phyloP scores from a whole-genome alignment of 2,329 filamentous ascomycete species.

The Microsporum audouinii region DNA sequence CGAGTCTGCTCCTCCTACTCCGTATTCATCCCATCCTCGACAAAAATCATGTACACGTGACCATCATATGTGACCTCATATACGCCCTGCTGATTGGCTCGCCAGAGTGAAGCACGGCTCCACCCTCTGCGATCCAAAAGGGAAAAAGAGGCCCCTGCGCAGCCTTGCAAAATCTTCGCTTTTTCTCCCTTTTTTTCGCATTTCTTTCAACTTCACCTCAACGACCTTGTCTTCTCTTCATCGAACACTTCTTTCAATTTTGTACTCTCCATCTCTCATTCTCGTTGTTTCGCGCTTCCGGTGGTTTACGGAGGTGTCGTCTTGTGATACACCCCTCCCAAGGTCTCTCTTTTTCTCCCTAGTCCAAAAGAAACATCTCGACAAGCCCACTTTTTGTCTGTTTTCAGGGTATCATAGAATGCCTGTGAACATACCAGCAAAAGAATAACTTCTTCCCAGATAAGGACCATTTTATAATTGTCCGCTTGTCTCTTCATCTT shows the following conservation, averaged over 20 bases:
- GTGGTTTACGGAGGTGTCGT: neutral
- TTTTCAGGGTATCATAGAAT: neutral
- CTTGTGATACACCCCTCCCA: neutral
- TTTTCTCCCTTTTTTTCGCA: neutral
- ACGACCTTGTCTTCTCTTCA: neutral
- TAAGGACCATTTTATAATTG: constrained; percentile 5
- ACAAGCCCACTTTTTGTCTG: neutral
- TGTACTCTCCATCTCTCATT: neutral
- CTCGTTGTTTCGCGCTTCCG: neutral
- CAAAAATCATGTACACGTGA: neutral
- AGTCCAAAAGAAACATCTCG: neutral
- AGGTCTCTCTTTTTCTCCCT: neutral
- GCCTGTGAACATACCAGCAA: neutral
- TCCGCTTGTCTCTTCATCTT: constrained; percentile 2
- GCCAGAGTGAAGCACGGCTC: constrained; percentile 6
- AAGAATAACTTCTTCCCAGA: neutral
- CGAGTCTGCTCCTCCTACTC: neutral
- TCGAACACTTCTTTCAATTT: neutral
- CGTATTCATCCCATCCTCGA: neutral
- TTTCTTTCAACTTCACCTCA: neutral
- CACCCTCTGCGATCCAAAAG: neutral
- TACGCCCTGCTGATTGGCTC: constrained; percentile 1
- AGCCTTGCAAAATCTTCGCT: constrained; percentile 1
- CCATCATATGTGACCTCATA: neutral
- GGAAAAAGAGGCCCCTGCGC: neutral